A percentile compares a stretch with the other conserved stretches of the same genome.
Conservation (phyloP, 2,329 filamentous ascomycete species). For the Gaeumannomyces sp. region DNA sequence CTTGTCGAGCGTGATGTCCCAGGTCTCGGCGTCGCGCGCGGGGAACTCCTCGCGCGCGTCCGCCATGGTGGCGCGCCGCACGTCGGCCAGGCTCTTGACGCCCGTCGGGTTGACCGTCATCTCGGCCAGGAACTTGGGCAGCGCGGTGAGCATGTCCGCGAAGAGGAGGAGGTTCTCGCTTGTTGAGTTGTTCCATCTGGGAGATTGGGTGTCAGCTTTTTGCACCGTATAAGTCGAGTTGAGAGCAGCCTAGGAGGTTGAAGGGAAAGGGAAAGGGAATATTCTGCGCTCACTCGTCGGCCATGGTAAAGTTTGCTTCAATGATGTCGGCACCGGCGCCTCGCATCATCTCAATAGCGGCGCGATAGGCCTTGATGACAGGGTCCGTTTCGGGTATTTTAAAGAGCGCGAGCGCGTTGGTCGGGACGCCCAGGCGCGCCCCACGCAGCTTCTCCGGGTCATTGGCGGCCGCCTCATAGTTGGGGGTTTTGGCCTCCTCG, state of each 20-base stretch:
- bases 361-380: constrained; percentile 45
- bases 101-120: constrained; percentile 52
- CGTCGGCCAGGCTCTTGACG: constrained; percentile 43
- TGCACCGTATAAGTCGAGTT: too few species aligned
- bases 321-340: constrained; percentile 51
- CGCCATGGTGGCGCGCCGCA: constrained; percentile 48
- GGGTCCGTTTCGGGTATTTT: constrained; percentile 12
- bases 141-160: constrained; percentile 52
- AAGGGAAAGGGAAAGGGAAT: too few species aligned
- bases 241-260: too few species aligned
- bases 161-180: constrained; percentile 18
- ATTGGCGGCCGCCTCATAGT: constrained; percentile 53
- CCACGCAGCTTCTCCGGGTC: constrained; percentile 46
- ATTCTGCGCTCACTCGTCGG: not conserved
- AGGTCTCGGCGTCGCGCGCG: constrained; percentile 49
- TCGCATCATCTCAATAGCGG: constrained; percentile 44
- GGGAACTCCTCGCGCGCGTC: constrained; percentile 53
- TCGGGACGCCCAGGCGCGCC: constrained; percentile 58
- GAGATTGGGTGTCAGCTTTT: too few species aligned
- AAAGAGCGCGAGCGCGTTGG: constrained; percentile 43
- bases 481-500: constrained; percentile 35
- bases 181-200: not conserved
- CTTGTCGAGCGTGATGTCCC: constrained; percentile 45
- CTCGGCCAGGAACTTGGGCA: constrained; percentile 49
- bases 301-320: constrained; percentile 38